These are phyloP conservation scores for Trametopsis cervina DNA, from an alignment of 768 basidiomycete species.

Conservation along the genomic window DNA sequence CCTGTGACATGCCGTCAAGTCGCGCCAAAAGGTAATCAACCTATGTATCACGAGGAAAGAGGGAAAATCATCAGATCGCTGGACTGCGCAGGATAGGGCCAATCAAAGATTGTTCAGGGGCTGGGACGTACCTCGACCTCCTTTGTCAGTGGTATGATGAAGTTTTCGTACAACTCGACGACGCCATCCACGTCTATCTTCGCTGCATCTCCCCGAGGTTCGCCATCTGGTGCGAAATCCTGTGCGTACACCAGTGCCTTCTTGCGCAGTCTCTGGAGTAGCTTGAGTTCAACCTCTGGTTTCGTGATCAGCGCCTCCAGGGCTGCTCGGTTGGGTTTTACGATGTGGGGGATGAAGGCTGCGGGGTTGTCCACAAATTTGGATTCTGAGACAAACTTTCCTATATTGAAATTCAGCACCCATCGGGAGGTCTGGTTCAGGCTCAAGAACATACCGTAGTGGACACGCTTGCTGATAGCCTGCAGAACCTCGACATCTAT, in stretches of 20 bases:
- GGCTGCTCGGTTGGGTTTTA: conserved; percentile 63
- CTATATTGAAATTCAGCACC: conserved; percentile 33
- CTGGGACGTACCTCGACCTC: conserved; percentile 79
- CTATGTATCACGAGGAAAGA: too few species aligned
- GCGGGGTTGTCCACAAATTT: conserved; percentile 87
- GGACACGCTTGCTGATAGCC: conserved; percentile 95
- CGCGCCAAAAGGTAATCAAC: conserved; percentile 93
- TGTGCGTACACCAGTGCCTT: conserved; percentile 77
- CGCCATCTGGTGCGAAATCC: conserved; percentile 71
- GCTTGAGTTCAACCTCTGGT: conserved; percentile 85
- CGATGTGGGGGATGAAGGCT: conserved; percentile 90
- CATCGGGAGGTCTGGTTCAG: neutral
- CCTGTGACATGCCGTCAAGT: conserved; percentile 76
- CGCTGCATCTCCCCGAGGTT: conserved; percentile 33
- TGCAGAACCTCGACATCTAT: conserved; percentile 96
- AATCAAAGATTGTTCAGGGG: conserved; percentile 2
- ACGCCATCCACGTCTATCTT: conserved; percentile 94
- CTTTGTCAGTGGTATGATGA: conserved; percentile 95
- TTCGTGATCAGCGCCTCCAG: conserved; percentile 92
- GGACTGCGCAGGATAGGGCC: neutral
- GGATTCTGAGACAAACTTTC: conserved; percentile 98
- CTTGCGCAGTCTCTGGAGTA: conserved; percentile 78
- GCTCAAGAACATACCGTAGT: conserved; percentile 66
- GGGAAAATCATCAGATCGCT: too few species aligned
- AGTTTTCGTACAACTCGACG: conserved; percentile 88